Percentiles rank a stretch among this genome's conserved stretches.
phyloP scores from a whole-genome alignment of 2,329 filamentous ascomycete species.

The Fusarium burgessii region DNA sequence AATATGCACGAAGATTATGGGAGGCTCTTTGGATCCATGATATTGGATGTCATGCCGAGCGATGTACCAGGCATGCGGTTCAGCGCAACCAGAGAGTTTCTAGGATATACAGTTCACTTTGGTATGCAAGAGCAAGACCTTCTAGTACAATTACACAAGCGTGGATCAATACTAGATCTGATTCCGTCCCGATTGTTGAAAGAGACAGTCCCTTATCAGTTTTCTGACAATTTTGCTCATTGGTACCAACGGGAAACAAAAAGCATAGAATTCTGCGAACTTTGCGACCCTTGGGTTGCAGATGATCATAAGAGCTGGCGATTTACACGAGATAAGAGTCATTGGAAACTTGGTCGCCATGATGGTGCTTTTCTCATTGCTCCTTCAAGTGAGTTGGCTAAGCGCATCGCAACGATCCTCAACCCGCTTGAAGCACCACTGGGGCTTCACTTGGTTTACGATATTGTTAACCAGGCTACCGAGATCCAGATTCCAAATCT shows the following conservation, averaged over 20 bases:
- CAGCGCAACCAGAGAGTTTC: constrained; percentile 51
- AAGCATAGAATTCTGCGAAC: constrained; percentile 51
- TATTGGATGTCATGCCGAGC: constrained; percentile 40
- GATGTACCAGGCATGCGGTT: constrained; percentile 53
- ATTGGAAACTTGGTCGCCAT: constrained; percentile 15
- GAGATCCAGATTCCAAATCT: constrained; percentile 44
- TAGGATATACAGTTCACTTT: constrained; percentile 43
- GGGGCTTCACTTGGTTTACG: constrained; percentile 21
- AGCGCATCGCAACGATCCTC: constrained; percentile 6
- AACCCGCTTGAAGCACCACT: constrained; percentile 23
- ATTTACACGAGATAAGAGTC: constrained; percentile 33
- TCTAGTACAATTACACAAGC: constrained; percentile 47
- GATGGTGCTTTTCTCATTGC: constrained; percentile 3
- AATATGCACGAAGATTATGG: constrained; percentile 22
- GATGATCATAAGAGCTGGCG: constrained; percentile 39
- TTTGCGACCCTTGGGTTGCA: constrained; percentile 44
- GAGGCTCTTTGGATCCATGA: constrained; percentile 26
- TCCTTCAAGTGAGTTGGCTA: constrained; percentile 1
- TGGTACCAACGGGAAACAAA: constrained; percentile 56
- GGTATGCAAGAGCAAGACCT: constrained; percentile 55
- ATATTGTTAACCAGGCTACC: not conserved
- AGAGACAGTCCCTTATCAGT: constrained; percentile 49
- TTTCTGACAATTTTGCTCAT: constrained; percentile 58
- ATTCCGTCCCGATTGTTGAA: constrained; percentile 51
- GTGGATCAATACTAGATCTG: constrained; percentile 43